phyloP scores from a whole-genome alignment of 78 protist species.

The Speleostelium caveatum region DNA sequence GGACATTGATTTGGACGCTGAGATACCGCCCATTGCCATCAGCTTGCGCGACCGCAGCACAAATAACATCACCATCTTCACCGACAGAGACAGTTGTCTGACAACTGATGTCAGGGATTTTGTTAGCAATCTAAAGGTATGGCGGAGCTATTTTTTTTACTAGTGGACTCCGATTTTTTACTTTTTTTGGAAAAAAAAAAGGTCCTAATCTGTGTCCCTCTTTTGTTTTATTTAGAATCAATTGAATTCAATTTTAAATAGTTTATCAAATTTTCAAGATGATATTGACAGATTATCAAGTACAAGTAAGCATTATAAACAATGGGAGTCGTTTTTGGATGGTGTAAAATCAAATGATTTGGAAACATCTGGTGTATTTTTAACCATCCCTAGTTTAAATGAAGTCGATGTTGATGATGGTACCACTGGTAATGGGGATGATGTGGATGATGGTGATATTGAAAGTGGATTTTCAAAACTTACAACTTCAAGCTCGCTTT shows the following conservation, averaged over 20 bases:
- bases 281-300: neutral
- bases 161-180: neutral
- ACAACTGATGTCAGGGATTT: too few relatives aligned
- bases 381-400: constrained; percentile 8
- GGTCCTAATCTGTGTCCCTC: neutral
- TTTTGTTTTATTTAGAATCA: neutral
- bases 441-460: neutral
- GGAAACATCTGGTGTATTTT: constrained; percentile 8
- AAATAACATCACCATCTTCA: constrained; percentile 5
- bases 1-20: neutral
- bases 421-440: neutral
- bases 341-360: neutral
- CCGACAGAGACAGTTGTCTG: constrained; percentile 15
- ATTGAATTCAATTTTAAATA: neutral
- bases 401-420: too few relatives aligned
- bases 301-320: constrained; percentile 8
- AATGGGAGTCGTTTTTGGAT: neutral
- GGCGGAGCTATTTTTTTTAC: too few relatives aligned
- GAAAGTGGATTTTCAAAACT: neutral
- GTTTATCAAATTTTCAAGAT: constrained; percentile 6
- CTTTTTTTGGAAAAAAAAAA: too few relatives aligned
- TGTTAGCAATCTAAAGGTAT: too few relatives aligned
- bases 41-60: neutral
- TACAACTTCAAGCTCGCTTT: neutral
- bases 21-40: neutral